Evolutionary conservation across 805 yeast genomes (phyloP).

Genomic region (Vanderwaltozyma yarrowii): DNA sequence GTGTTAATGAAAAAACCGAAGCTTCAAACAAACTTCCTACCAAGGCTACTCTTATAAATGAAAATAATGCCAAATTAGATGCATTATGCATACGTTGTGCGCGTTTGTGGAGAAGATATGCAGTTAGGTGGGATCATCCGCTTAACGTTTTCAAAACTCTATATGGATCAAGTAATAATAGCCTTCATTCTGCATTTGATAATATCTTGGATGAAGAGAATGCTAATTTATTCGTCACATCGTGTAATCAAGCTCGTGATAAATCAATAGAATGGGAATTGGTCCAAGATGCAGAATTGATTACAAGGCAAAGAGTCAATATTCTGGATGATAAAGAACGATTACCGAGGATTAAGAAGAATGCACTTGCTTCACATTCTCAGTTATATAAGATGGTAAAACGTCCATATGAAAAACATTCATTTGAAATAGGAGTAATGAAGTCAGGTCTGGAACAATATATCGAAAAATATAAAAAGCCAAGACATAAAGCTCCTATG

Average conservation of each 20-base stretch:
- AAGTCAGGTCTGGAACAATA: conserved; percentile 9
- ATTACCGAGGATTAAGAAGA: conserved; percentile 13
- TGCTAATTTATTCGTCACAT: conserved; percentile 7
- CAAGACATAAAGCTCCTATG: neutral
- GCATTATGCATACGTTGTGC: conserved; percentile 87
- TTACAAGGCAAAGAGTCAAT: conserved; percentile 39
- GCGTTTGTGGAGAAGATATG: conserved; percentile 83
- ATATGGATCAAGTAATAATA: conserved; percentile 15
- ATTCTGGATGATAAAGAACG: conserved; percentile 10
- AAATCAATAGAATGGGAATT: conserved; percentile 58
- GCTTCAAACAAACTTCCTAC: conserved; percentile 5
- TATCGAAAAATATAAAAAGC: conserved; percentile 1
- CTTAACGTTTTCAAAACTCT: conserved; percentile 45
- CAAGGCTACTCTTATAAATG: conserved; percentile 3
- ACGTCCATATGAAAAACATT: conserved; percentile 9
- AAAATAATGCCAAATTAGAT: conserved; percentile 26
- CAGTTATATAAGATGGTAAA: conserved; percentile 14
- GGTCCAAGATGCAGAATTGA: conserved; percentile 48
- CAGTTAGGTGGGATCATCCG: conserved; percentile 78
- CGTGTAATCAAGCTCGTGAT: conserved; percentile 17
- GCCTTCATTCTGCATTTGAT: conserved; percentile 9
- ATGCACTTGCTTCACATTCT: conserved; percentile 14
- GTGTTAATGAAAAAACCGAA: conserved; percentile 14
- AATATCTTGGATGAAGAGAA: conserved; percentile 13
- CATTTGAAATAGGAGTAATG: conserved; percentile 5